These are phyloP conservation scores for Thuidium tamariscinum DNA, from an alignment of 225 moss, liverwort and hornwort species.

Conservation along the genomic window DNA sequence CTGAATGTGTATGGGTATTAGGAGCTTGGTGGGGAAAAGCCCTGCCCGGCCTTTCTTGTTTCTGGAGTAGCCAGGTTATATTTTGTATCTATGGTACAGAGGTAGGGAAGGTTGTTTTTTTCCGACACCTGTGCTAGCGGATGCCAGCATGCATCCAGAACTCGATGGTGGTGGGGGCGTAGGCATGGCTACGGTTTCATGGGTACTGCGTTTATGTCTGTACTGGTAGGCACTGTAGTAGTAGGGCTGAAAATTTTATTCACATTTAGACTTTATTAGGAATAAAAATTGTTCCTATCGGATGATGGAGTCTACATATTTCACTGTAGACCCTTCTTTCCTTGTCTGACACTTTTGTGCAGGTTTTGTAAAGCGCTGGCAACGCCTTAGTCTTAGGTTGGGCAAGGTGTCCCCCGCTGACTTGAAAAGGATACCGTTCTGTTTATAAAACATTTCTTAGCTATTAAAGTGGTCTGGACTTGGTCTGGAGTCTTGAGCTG, in stretches of 20 bases:
- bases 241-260: constrained; percentile 16
- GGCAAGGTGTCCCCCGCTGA: not conserved
- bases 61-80: not conserved
- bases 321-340: not conserved
- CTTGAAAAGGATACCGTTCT: not conserved
- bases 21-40: constrained; percentile 15
- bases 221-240: constrained; percentile 12
- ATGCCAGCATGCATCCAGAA: constrained; percentile 6
- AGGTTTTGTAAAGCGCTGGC: constrained; percentile 16
- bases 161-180: constrained; percentile 1
- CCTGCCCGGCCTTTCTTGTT: constrained; percentile 2
- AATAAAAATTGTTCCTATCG: constrained; percentile 20
- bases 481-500: not conserved
- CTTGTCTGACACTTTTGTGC: not conserved
- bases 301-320: not conserved
- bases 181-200: not conserved
- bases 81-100: constrained; percentile 29
- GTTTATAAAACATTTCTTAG: not conserved
- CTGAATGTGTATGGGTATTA: constrained; percentile 17
- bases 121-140: constrained; percentile 12
- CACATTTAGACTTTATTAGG: constrained; percentile 12
- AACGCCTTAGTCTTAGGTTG: not conserved
- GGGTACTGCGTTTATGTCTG: constrained; percentile 13
- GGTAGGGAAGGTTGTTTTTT: constrained; percentile 18
- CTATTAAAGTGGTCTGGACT: too few species aligned